Evolutionary conservation across 371 early-diverging fungal species (phyloP).

Genomic region (Sporodiniella umbellata): DNA sequence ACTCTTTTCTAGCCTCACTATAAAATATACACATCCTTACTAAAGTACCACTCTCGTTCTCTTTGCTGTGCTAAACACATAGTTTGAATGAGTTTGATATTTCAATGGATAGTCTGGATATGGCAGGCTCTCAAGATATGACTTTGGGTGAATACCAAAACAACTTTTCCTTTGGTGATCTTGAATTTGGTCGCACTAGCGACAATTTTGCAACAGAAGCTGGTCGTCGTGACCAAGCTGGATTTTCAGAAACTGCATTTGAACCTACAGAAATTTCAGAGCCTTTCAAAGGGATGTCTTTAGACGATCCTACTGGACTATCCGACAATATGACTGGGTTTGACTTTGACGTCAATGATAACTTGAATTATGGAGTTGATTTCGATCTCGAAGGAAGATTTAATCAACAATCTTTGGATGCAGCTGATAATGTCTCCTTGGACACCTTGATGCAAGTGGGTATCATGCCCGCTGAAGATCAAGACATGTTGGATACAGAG

Average conservation of each 20-base stretch:
- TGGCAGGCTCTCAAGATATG: constrained; percentile 57
- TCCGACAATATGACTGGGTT: constrained; percentile 32
- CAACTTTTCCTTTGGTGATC: constrained; percentile 14
- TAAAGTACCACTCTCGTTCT: no score
- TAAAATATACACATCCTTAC: not conserved
- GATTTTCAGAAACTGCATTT: constrained; percentile 24
- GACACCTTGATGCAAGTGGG: constrained; percentile 32
- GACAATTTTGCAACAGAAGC: constrained; percentile 33
- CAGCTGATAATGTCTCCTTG: constrained; percentile 9
- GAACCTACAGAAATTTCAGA: constrained; percentile 22
- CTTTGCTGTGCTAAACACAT: no score
- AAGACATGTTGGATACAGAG: constrained; percentile 29
- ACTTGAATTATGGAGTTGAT: constrained; percentile 13
- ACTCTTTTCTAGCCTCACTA: not conserved
- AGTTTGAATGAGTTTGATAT: constrained; percentile 16
- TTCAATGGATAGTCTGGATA: constrained; percentile 28
- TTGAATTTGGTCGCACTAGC: constrained; percentile 15
- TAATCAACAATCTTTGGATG: not conserved
- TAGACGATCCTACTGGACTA: constrained; percentile 35
- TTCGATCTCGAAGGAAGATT: constrained; percentile 4
- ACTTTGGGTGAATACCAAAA: constrained; percentile 44
- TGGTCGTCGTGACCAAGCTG: constrained; percentile 44
- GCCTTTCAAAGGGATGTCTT: constrained; percentile 41
- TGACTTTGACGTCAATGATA: constrained; percentile 56
- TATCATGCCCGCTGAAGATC: constrained; percentile 24